Evolutionary conservation across 176 grass and related monocot species (phyloP), one percentile per base, ranked within the genome.

Genomic region (Aegilops umbellulata): DNA sequence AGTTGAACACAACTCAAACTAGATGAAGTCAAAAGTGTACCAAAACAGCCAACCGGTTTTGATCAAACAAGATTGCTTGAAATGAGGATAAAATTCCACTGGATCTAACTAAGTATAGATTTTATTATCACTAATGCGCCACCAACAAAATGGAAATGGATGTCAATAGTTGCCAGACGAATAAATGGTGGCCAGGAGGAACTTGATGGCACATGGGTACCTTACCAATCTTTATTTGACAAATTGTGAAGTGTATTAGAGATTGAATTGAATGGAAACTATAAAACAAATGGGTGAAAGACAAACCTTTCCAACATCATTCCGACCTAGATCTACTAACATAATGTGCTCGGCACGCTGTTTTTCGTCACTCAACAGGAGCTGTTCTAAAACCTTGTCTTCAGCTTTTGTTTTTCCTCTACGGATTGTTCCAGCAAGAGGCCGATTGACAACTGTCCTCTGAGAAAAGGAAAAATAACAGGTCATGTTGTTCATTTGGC

Each of bases 291-390:
- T 76, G 79, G 31, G 44, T 8, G 22, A 70, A 84, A 84, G 0
- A 5, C 30, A 66, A 74, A 95, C 93, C 93, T 89, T 95, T 79
- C 91, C 93, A 35, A 98, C 91, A 92, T 98, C 95, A 89, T 98
- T 98, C 15, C 93, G 82, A 15, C 95, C 95, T 41, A 98, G 89
- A 90, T 98, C 95, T 69, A 98, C 91, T 23, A 98, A 81, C 93
- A 98, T 95, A 60, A 93, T 98, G 80, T 98, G 95, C 49, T 98
- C 95, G 4, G 95, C 95, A 46, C 95, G 79, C 60, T 98, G 95
- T 20, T 98, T 98, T 87, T 95, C 88, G 47, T 98, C 95, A 80
- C 78, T 92, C 39, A 98, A 75, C 36, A 98, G 86, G 36, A 92
- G 80, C 46, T 98, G 85, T 86, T 98, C 93, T 35, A 87, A 61